Base-by-base conservation (phyloP, 805 yeast genomes). In the Maudiozyma barnettii region DNA sequence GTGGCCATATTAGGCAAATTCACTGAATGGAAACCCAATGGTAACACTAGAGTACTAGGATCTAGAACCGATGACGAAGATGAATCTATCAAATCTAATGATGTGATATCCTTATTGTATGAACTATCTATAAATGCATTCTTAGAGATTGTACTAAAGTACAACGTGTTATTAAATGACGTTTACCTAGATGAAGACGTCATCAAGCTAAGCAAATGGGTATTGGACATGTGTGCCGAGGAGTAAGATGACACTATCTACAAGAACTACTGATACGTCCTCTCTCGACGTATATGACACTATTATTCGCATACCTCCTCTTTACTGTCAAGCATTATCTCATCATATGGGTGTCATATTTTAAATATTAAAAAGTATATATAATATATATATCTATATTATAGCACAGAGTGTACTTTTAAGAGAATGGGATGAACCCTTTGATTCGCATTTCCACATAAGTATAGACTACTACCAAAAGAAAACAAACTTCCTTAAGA, bases 201-300 rank as follows among this genome's bases (percentile, higher is more conserved):
- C 5, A 77, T 78, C 56, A 78, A 77, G 51, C 68, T 83, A 51
- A 87, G 87, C 16, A 81, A 81, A 57, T 79, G 86, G 81, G 84
- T 84, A 23, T 72, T 81, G 47, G 89, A 82, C 54, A 74, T 60
- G 52, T 59, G 63, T 44, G 53, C 49, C 23, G 33, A 49, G 14
- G 46, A 39, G 14, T 20, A 39, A 21, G 36, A 16, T 14, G n/a
- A 8, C 16, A 33, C 36, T n/a, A 16, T 3, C 36, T 33, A 16
- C 36, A 8, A 14, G 7, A 3, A 33, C 9, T 14, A 33, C 4
- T n/a, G 16, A 29, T 29, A 29, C 18, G 9, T 33, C 8, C 2
- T 26, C 8, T 26, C 8, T n/a, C n/a, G n/a, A 29, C 13, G 13
- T 29, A 29, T 29, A 29, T 29, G 13, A 33, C 36, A 10, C 36